These are phyloP conservation scores for Nakazawaea wickerhamii DNA, from an alignment of 805 yeast species.

Conservation along the genomic window DNA sequence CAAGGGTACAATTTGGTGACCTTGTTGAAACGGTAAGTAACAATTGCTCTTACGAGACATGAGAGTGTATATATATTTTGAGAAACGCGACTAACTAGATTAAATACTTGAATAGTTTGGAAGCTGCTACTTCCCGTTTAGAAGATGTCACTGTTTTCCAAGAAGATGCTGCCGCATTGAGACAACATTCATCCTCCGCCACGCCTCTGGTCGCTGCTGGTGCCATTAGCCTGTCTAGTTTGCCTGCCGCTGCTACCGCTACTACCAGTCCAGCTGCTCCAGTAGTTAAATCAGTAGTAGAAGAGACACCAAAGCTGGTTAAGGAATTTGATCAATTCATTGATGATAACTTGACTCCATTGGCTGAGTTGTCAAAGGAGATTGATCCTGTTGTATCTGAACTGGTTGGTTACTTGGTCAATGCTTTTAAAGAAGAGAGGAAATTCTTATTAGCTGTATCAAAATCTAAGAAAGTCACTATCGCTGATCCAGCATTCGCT, in stretches of 20 bases:
- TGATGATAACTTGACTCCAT: conserved; percentile 49
- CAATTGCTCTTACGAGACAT: no score
- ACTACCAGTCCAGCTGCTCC: conserved; percentile 13
- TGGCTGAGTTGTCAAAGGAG: conserved; percentile 45
- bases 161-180: conserved; percentile 35
- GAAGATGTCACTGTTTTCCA: conserved; percentile 85
- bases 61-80: no score
- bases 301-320: conserved; percentile 37
- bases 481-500: conserved; percentile 45
- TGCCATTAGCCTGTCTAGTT: conserved; percentile 16
- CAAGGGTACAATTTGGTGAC: conserved; percentile 89
- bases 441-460: conserved; percentile 54
- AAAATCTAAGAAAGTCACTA: conserved; percentile 60
- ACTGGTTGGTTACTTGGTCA: conserved; percentile 42
- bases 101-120: conserved; percentile 44
- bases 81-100: not conserved
- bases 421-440: conserved; percentile 57
- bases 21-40: conserved; percentile 53
- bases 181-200: not conserved
- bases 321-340: conserved; percentile 52
- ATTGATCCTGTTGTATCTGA: conserved; percentile 55
- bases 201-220: conserved; percentile 16
- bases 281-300: conserved; percentile 12
- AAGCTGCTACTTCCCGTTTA: conserved; percentile 88
- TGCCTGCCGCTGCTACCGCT: conserved; percentile 18